phyloP scores from a whole-genome alignment of 257 asterid species.

The Lycium ferocissimum region DNA sequence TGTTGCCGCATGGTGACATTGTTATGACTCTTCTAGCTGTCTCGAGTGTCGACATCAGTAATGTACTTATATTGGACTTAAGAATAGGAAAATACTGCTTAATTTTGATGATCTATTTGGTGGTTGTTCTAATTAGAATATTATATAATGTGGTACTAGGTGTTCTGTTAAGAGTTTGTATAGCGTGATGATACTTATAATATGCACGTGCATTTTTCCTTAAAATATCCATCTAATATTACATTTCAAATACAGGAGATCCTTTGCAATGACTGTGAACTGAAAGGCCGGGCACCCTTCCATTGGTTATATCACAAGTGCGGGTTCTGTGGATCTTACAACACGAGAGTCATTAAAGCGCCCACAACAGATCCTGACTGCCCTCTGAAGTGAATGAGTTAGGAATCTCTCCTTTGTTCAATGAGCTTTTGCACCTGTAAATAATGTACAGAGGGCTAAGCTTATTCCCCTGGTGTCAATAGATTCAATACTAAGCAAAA shows the following conservation, averaged over 20 bases:
- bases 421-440: constrained; percentile 30
- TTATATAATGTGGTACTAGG: not conserved
- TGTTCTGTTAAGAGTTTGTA: not conserved
- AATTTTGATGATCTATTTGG: not conserved
- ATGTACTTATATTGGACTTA: not conserved
- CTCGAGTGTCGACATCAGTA: not conserved
- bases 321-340: constrained; percentile 51
- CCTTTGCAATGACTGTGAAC: constrained; percentile 56
- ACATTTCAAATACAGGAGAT: constrained; percentile 40
- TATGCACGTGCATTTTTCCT: not conserved
- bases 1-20: not conserved
- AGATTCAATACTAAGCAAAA: not conserved
- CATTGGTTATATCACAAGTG: constrained; percentile 62
- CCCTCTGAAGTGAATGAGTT: constrained; percentile 27
- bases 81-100: not conserved
- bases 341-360: constrained; percentile 49
- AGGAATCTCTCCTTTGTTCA: not conserved
- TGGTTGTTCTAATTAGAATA: not conserved
- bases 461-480: not conserved
- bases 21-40: constrained; percentile 1
- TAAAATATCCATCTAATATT: not conserved
- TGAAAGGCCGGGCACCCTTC: constrained; percentile 47
- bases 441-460: constrained; percentile 29
- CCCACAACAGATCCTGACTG: constrained; percentile 34
- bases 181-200: not conserved